Evolutionary conservation across 306 rosid genomes (phyloP).

Genomic region (Malus domestica): ASM211411v1 NC_041800.1:16098501-16099000

Average conservation of each 20-base stretch:
- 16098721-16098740: constrained; percentile 61
- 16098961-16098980: constrained; percentile 9
- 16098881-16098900: constrained; percentile 41
- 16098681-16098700: constrained; percentile 69
- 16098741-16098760: constrained; percentile 56
- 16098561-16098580: not conserved
- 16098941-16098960: constrained; percentile 23
- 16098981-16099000: constrained; percentile 37
- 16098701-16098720: constrained; percentile 50
- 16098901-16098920: not conserved
- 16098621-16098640: constrained; percentile 10
- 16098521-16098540: not conserved
- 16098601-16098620: constrained; percentile 12
- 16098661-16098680: constrained; percentile 73
- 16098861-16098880: constrained; percentile 19
- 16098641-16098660: constrained; percentile 53
- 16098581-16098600: constrained; percentile 6
- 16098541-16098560: not conserved
- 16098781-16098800: constrained; percentile 55
- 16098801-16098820: constrained; percentile 39
- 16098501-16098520: constrained; percentile 15
- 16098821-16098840: constrained; percentile 37
- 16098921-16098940: constrained; percentile 5
- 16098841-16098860: constrained; percentile 12
- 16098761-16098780: constrained; percentile 42